Evolutionary conservation across 352 stramenopile species (phyloP).

Genomic region (Aphanomyces stellatus): DNA sequence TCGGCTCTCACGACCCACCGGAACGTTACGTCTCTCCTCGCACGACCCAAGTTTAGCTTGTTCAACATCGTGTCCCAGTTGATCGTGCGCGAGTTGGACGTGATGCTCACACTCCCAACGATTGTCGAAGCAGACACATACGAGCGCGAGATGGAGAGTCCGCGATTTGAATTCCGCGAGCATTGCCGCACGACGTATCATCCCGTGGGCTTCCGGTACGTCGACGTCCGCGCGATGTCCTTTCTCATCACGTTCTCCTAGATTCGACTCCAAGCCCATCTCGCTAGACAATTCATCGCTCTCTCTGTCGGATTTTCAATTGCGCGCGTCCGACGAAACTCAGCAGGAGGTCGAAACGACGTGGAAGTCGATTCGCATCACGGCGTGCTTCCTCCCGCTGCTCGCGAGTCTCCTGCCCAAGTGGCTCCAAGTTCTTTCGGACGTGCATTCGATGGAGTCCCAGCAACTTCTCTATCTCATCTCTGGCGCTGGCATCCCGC

Average conservation of each 20-base stretch:
- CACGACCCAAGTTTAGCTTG: conserved; percentile 81
- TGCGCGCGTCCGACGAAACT: conserved; percentile 19
- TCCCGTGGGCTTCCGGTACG: conserved; percentile 14
- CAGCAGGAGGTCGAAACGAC: conserved; percentile 39
- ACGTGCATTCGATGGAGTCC: conserved; percentile 72
- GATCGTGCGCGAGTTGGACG: conserved; percentile 3
- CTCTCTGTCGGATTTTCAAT: conserved; percentile 17
- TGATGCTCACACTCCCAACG: background rate
- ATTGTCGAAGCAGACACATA: background rate
- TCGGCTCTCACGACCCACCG: background rate
- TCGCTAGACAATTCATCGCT: background rate
- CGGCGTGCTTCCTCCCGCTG: conserved; percentile 92
- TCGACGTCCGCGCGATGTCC: background rate
- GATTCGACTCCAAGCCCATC: conserved; percentile 1
- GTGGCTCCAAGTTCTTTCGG: conserved; percentile 78
- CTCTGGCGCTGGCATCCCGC: conserved; percentile 91
- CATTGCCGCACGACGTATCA: conserved; percentile 1
- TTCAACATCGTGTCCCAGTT: conserved; percentile 69
- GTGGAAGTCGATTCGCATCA: conserved; percentile 65
- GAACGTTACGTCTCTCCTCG: conserved; percentile 38
- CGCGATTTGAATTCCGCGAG: background rate
- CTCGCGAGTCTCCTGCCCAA: conserved; percentile 90
- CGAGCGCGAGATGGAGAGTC: conserved; percentile 1
- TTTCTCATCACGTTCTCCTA: background rate
- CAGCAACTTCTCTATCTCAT: conserved; percentile 94